Base-by-base conservation (phyloP, 1,139 yeast species). In the Petasospora fabianii region DNA sequence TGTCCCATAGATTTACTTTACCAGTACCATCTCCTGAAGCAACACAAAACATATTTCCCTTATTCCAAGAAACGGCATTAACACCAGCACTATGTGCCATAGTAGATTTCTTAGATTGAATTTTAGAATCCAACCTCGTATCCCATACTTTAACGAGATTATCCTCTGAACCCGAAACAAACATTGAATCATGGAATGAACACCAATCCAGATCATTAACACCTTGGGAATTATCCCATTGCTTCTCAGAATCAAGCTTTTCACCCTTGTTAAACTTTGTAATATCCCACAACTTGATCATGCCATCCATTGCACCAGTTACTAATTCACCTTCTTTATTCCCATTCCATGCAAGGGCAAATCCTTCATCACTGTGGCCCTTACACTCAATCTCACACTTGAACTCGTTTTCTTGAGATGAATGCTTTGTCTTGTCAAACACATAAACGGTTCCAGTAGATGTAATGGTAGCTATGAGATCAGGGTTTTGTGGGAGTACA, bases 1-100 rank as follows among this genome's bases (percentile, higher is more conserved):
- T 52, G 58, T 90, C 97, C 84, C 90, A 83, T 6, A 85, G 54
- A 35, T 68, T 68, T 2, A 86, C 58, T 0, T 44, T 47, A 2
- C 94, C 94, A n/a, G 59, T 56, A 6, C 77, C 69, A 42, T 82
- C 84, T 2, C 94, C 97, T 0, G 88, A 71, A 2, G 87, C 88
- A 13, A 84, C 52, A 27, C 77, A 67, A 48, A 67, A 65, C 42
- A 70, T 71, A 49, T 79, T 75, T 1, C 65, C 64, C 0, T 77
- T 77, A 56, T 81, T 85, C 54, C 84, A 72, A 30, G 82, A 72
- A 8, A 90, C 58, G 4, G 84, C 65, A 58, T 88, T 87, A 32
- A 86, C 67, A 2, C 85, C 82, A 13, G 56, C 61, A 1, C 55
- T 41, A 31, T 73, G 73, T 24, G 59, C 17, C 34, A 41, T 14